Base-by-base conservation (phyloP, 148 eudicot genomes). In the Vaccinium corymbosum region DNA sequence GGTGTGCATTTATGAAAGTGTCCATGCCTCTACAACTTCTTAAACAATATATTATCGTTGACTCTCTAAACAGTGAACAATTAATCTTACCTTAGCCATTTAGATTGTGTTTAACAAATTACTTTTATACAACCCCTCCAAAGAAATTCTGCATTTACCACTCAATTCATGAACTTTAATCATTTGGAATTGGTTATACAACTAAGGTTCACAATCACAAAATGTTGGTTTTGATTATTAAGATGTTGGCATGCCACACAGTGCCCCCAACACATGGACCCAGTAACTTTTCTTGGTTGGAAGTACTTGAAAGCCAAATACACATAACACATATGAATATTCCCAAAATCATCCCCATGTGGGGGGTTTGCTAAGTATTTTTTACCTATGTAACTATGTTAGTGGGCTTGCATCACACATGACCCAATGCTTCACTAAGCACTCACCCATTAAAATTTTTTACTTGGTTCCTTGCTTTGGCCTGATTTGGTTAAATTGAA, bases 341-440 rank as follows among this genome's bases (percentile, higher is more conserved):
- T 66, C 32, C 4, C 4, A n/a, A 13, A 7, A 25, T 38, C 29
- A 74, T 74, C 35, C 35, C 16, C 72, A 66, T 7, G 13, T 7
- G 38, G 38, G 35, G 13, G 42, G 42, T 3, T 7, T 78, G 48
- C 38, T 27, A 52, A 6, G 20, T 14, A 19, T 16, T 57, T 48
- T 7, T 25, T 66, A 3, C 6, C 32, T 19, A 1, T 1, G 1
- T 25, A 11, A 10, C 17, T 55, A 15, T 38, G 52, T 51, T 61
- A 59, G 53, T 88, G 53, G 86, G 84, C 74, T 87, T 85, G 84
- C 88, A 84, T 89, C 87, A 89, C 7, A 81, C 78, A 64, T 89
- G 91, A 89, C 87, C 1, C 64, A 85, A 89, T 87, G 89, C 89
- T 87, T 81, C n/a, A 46, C 22, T 84, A 85, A 89, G 89, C 89